A percentile compares a stretch with the other conserved stretches of the same genome.
Conservation (phyloP, 2,329 filamentous ascomycete species). For the Fusarium chuoi region DNA sequence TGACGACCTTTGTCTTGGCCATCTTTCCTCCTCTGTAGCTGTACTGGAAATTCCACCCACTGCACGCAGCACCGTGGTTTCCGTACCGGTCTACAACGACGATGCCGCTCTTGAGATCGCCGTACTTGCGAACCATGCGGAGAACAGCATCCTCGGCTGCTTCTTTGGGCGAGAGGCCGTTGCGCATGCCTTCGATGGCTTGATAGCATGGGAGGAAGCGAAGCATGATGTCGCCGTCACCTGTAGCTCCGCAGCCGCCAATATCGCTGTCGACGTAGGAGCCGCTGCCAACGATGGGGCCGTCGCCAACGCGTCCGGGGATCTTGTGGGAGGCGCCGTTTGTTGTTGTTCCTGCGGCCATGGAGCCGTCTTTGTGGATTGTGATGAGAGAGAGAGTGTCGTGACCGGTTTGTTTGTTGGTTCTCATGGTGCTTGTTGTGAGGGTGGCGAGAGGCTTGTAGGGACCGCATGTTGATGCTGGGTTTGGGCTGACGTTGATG, state of each 20-base stretch:
- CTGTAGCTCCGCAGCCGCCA: slow-evolving; percentile 66
- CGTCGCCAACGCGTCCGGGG: slow-evolving; percentile 65
- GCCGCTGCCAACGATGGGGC: slow-evolving; percentile 64
- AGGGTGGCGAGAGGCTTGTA: slow-evolving; percentile 50
- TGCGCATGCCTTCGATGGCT: slow-evolving; percentile 63
- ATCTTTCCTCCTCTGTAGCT: slow-evolving; percentile 60
- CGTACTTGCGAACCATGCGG: slow-evolving; percentile 61
- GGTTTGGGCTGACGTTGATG: slow-evolving; percentile 57
- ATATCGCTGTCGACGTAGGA: slow-evolving; percentile 65
- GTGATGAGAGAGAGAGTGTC: slow-evolving; percentile 66
- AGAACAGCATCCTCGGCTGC: slow-evolving; percentile 63
- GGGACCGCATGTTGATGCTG: slow-evolving; percentile 57
- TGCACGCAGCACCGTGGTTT: slow-evolving; percentile 61
- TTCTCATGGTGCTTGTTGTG: neutral
- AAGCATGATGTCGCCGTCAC: slow-evolving; percentile 68
- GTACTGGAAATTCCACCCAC: slow-evolving; percentile 66
- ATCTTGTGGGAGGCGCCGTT: slow-evolving; percentile 66
- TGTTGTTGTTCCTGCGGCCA: slow-evolving; percentile 66
- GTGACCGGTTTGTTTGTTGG: slow-evolving; percentile 50
- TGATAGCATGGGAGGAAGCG: slow-evolving; percentile 67
- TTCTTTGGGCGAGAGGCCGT: slow-evolving; percentile 58
- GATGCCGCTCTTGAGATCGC: slow-evolving; percentile 58
- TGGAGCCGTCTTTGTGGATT: slow-evolving; percentile 54
- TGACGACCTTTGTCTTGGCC: slow-evolving; percentile 57
- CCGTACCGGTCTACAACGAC: slow-evolving; percentile 62